A percentile compares a stretch with the other conserved stretches of the same genome.
phyloP scores from a whole-genome alignment of 1,284 basidiomycete genomes.

The Leccinum subfulvum region DNA sequence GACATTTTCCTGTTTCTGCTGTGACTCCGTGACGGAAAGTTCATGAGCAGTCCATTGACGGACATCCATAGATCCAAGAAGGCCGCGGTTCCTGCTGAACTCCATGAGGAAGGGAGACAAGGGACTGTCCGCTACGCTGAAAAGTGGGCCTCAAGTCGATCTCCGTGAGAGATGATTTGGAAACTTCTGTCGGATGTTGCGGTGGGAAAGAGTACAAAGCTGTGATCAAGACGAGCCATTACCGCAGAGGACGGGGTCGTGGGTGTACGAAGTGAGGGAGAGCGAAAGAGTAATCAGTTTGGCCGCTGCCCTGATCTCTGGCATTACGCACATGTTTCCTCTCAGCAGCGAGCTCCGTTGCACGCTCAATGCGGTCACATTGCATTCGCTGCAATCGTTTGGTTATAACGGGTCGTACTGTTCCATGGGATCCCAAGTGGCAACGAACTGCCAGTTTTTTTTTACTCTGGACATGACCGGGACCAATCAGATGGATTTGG shows the following conservation, averaged over 20 bases:
- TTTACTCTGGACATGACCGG: slow-evolving; percentile 51
- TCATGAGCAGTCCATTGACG: slow-evolving; percentile 18
- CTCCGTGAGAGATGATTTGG: slow-evolving; percentile 21
- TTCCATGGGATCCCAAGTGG: slow-evolving; percentile 74
- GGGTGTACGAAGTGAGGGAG: slow-evolving; percentile 9
- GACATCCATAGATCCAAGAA: slow-evolving; percentile 29
- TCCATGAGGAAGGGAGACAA: slow-evolving; percentile 34
- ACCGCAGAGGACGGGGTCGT: slow-evolving; percentile 16
- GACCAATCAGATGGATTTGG: not conserved
- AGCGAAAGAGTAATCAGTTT: slow-evolving; percentile 49
- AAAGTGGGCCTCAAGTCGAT: slow-evolving; percentile 9
- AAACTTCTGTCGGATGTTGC: not conserved
- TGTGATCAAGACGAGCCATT: slow-evolving; percentile 23
- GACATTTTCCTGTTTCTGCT: too few species aligned
- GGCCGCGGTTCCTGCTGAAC: slow-evolving; percentile 15
- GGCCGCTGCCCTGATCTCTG: slow-evolving; percentile 51
- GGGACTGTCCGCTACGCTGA: not conserved
- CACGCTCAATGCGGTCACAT: slow-evolving; percentile 67
- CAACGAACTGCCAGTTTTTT: slow-evolving; percentile 43
- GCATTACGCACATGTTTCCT: slow-evolving; percentile 58
- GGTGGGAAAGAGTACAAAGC: slow-evolving; percentile 19
- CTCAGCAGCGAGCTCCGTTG: slow-evolving; percentile 60
- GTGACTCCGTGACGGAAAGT: too few species aligned
- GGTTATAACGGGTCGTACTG: slow-evolving; percentile 78
- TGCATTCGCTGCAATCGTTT: slow-evolving; percentile 85